Evolutionary conservation across 2,329 filamentous ascomycete species (phyloP).

Genomic region (Sporothrix globosa): DNA sequence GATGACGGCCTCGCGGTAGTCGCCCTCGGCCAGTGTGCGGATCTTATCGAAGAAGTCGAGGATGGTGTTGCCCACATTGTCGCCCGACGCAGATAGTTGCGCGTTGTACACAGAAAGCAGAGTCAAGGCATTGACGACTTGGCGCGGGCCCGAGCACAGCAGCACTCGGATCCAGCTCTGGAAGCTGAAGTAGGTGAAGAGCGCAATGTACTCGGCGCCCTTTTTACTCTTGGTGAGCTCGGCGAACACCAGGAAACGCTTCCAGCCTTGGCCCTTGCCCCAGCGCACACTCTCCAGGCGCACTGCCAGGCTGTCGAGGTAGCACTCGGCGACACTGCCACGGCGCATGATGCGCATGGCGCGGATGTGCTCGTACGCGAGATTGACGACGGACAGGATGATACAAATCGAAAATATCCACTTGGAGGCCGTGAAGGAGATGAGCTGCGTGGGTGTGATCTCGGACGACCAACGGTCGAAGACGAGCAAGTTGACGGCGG

Average conservation of each 20-base stretch:
- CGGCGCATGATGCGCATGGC: conserved; percentile 80
- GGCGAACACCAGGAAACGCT: conserved; percentile 88
- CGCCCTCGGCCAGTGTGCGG: conserved; percentile 68
- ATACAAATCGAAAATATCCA: conserved; percentile 97
- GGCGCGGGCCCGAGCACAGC: conserved; percentile 87
- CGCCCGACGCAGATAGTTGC: conserved; percentile 65
- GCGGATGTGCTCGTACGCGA: conserved; percentile 77
- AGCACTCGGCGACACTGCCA: conserved; percentile 87
- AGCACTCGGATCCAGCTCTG: conserved; percentile 83
- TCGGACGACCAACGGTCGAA: conserved; percentile 89
- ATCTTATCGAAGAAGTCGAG: conserved; percentile 84
- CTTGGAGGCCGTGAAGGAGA: conserved; percentile 78
- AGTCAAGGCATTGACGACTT: conserved; percentile 87
- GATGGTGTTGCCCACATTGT: conserved; percentile 63
- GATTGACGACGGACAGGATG: conserved; percentile 82
- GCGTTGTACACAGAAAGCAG: conserved; percentile 80
- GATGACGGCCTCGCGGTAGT: conserved; percentile 79
- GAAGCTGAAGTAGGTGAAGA: conserved; percentile 85
- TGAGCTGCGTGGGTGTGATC: conserved; percentile 69
- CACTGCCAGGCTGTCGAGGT: conserved; percentile 84
- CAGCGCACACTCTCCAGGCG: conserved; percentile 81
- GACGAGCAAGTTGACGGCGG: conserved; percentile 83
- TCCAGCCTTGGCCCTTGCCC: conserved; percentile 76
- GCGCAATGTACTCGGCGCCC: conserved; percentile 83
- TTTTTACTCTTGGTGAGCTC: conserved; percentile 90